Evolutionary conservation across 2,329 filamentous ascomycete genomes (phyloP), one percentile per base, ranked within the genome.

Genomic region (Hypoxylon sp.): DNA sequence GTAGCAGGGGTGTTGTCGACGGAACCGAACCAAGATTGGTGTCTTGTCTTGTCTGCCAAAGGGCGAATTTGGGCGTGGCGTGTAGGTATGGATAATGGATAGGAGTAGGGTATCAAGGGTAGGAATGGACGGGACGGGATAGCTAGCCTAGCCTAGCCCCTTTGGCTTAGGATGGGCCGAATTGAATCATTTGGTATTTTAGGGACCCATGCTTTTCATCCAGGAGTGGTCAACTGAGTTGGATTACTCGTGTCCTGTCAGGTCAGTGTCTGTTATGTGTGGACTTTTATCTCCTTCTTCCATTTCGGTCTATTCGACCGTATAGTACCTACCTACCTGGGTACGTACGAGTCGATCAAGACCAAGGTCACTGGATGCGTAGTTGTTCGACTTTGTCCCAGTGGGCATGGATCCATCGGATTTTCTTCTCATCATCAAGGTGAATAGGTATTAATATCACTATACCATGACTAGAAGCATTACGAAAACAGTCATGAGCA

Each of bases 1-100:
- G n/a, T n/a, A n/a, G n/a, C n/a, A n/a, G n/a, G n/a, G n/a, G n/a
- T n/a, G n/a, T n/a, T 45, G 40, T 58, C 24, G 18, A 33, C 32
- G 33, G 33, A 4, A 9, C 20, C 24, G 18, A 48, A 26, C 38
- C 42, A 59, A 59, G 55, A 59, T 36, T 38, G 46, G 55, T 14
- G 18, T 59, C 55, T 59, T n/a, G n/a, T n/a, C n/a, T n/a, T n/a
- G n/a, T n/a, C n/a, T n/a, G n/a, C n/a, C n/a, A n/a, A n/a, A n/a
- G n/a, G n/a, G 46, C 28, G 36, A 52, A 60, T n/a, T n/a, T n/a
- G n/a, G 56, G 48, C 20, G 45, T 14, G 42, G 54, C 12, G 22
- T 18, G 38, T 16, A 14, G 18, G 38, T 50, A 50, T 24, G 54
- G 56, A 24, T 16, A 18, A 53, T 32, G 50, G 28, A 36, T 14